Evolutionary conservation across 192 early-diverging fungal genomes (phyloP).

Genomic region (Dispira simplex): DNA sequence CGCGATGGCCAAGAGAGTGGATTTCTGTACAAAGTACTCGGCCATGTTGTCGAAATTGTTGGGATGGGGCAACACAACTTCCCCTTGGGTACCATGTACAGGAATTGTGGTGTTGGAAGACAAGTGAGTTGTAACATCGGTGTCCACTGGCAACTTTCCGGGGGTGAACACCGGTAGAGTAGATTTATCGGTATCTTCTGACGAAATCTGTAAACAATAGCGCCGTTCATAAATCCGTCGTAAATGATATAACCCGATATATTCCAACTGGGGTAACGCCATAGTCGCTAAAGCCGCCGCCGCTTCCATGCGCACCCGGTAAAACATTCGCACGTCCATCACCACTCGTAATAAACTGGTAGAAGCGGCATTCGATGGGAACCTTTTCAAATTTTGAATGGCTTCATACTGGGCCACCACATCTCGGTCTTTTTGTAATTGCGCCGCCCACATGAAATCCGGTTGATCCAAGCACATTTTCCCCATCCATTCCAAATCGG

Average conservation of each 20-base stretch:
- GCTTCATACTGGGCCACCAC: conserved; percentile 87
- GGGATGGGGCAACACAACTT: conserved; percentile 47
- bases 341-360: conserved; percentile 63
- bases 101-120: no score
- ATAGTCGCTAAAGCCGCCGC: conserved; percentile 50
- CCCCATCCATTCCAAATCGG: conserved; percentile 89
- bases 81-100: no score
- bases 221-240: conserved; percentile 54
- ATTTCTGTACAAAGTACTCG: conserved; percentile 89
- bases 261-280: conserved; percentile 35
- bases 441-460: conserved; percentile 92
- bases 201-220: conserved; percentile 41
- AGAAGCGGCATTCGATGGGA: conserved; percentile 47
- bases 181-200: conserved; percentile 10
- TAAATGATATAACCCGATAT: conserved; percentile 57
- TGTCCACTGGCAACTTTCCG: conserved; percentile 31
- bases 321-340: conserved; percentile 65
- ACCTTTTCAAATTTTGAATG: conserved; percentile 40
- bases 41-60: conserved; percentile 79
- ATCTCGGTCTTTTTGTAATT: conserved; percentile 79
- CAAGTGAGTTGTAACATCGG: no score
- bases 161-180: conserved; percentile 25
- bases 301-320: conserved; percentile 72
- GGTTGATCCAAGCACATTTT: conserved; percentile 71
- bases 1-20: conserved; percentile 54